Base-by-base conservation (phyloP, 164 flowering plant genomes). In the Macadamia integrifolia region DNA sequence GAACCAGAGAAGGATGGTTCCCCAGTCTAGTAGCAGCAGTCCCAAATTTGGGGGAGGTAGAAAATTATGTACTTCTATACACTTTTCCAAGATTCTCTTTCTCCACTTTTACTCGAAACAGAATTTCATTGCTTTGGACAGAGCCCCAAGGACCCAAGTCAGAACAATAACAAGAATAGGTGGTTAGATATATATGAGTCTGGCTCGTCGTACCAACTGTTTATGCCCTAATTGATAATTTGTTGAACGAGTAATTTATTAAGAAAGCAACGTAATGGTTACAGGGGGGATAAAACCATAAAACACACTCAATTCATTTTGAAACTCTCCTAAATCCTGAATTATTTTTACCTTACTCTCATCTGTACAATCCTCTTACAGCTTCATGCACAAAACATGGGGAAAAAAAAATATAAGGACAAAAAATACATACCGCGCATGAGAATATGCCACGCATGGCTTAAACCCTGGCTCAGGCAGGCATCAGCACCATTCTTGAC, bases 321-420 rank as follows among this genome's bases (percentile, higher is more conserved):
- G 53, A 8, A 49, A 10, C 15, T 49, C 53, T 49, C 53, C 53
- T 49, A 49, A 10, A 49, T 3, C 50, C 50, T 46, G 7, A 46
- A 46, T 13, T n/a, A 53, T 14, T 17, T 53, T 11, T 13, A 17
- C 65, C 72, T 69, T 73, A 71, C 66, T 42, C 83, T 79, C 80
- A 78, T 71, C 80, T 83, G 82, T 84, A 87, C 88, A 87, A 73
- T 62, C 79, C 81, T 81, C 80, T 62, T 72, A 75, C 65, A 71
- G 59, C 71, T 58, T 69, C 70, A 58, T 57, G 30, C 80, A 69
- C 68, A 78, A 76, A 75, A 70, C 69, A 61, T 55, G 23, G n/a
- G 53, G 23, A 72, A 32, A 69, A 32, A 69, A 57, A 14, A 43
- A 30, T 56, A 29, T 71, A 49, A 50, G 15, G 31, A 63, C 58